Percentiles rank a stretch among this genome's conserved stretches.
Evolutionary conservation across 163 green algal genomes (phyloP).

Genomic region (Scenedesmus sp.): DNA sequence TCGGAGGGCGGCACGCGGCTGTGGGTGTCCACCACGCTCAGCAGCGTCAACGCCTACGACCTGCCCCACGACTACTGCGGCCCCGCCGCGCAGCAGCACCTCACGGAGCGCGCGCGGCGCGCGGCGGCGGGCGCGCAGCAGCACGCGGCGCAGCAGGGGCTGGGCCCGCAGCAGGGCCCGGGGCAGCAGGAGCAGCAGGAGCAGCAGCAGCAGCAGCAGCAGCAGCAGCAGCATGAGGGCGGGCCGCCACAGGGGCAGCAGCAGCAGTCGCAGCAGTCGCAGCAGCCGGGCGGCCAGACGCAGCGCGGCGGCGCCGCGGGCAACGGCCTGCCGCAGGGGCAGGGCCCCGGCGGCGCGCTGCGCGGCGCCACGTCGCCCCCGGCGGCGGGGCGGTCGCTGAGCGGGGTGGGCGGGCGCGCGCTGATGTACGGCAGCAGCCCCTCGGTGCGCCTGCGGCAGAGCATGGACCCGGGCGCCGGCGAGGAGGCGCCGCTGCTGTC

Average conservation of each 20-base stretch:
- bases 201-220: background rate
- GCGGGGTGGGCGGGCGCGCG: background rate
- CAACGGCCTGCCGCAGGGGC: conserved; percentile 3
- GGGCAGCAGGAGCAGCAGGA: conserved; percentile 3
- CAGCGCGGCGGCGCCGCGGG: background rate
- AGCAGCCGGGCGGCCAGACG: background rate
- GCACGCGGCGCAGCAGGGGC: conserved; percentile 1
- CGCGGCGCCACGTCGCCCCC: too few species aligned
- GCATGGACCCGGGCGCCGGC: background rate
- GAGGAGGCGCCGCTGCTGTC: conserved; percentile 1
- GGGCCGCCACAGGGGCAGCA: background rate
- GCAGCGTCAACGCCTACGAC: conserved; percentile 40
- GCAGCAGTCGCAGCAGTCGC: conserved; percentile 3
- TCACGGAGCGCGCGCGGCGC: too few species aligned
- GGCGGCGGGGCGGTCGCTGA: conserved; percentile 7
- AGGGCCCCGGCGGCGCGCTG: background rate
- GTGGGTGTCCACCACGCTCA: conserved; percentile 51
- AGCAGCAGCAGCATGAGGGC: background rate
- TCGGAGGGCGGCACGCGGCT: conserved; percentile 18
- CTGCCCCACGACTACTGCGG: background rate
- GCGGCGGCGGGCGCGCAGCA: conserved; percentile 19
- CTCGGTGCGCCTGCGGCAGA: conserved; percentile 21
- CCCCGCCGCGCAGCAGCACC: conserved; percentile 6
- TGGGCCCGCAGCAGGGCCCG: background rate
- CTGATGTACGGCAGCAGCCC: conserved; percentile 17